Evolutionary conservation across 106 monocot species (phyloP), one percentile per base, ranked within the genome.

Genomic region (Iris macrosiphon): DNA sequence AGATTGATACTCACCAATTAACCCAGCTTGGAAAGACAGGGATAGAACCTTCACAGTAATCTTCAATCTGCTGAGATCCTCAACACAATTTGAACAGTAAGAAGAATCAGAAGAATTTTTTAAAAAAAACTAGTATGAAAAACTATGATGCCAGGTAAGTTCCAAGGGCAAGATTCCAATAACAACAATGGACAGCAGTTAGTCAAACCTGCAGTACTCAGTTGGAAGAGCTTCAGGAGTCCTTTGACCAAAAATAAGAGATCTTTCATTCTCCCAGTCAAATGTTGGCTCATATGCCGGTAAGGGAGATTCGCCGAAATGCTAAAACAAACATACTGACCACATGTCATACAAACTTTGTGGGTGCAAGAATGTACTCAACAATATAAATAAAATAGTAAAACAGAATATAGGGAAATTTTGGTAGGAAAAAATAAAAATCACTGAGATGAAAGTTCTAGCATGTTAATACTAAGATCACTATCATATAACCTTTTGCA

Each of bases 221-320:
- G 75, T 46, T 30, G 80, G 81, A 49, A 83, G 55, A 61, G 51
- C 59, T 58, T 84, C 91, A 52, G 80, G 67, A 15, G 47, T 74
- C 65, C 98, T 77, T 78, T 98, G 98, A 54, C 98, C 98, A 75
- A 83, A 90, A 68, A 91, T 81, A 38, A 79, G 47, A 15, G 86
- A 87, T 61, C 98, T 83, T 68, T 98, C 98, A 79, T 67, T 87
- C 68, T 91, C 98, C 98, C 98, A 98, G 28, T 98, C 87, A 90
- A 98, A 98, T 63, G 87, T 75, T 7, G 98, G 98, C 45, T 98
- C 98, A 68, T 98, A 98, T 32, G 91, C 86, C 37, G 98, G 91
- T 67, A 91, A 55, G 37, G 98, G 91, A 49, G 98, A 98, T 32
- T 82, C 68, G 14, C 87, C 87, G 73, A 75, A 81, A 72, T 91